These are phyloP conservation scores for Penicillium nordicum DNA, from an alignment of 2,329 filamentous ascomycete species.

Conservation along the genomic window DNA sequence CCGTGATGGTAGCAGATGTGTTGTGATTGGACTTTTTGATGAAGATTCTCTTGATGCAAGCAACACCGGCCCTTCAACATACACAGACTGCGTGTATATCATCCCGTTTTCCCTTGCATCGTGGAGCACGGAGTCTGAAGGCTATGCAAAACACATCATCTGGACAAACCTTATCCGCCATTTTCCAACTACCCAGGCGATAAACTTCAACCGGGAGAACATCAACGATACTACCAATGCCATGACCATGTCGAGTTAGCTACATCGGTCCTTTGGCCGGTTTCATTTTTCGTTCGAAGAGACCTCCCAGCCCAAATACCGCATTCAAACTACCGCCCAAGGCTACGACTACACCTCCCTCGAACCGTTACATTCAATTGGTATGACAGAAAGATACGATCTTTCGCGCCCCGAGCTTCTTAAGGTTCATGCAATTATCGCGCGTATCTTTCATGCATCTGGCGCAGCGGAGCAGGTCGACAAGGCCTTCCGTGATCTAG, in stretches of 20 bases:
- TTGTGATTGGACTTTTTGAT: too few species aligned
- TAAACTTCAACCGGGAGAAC: too few species aligned
- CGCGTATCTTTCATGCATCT: slow-evolving; percentile 5
- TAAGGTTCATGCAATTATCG: neutral
- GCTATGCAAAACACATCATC: too few species aligned
- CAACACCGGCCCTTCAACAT: too few species aligned
- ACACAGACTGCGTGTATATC: too few species aligned
- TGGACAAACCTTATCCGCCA: too few species aligned
- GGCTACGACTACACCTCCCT: neutral
- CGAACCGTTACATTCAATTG: neutral
- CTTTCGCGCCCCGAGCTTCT: neutral
- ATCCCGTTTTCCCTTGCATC: too few species aligned
- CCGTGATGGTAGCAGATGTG: too few species aligned
- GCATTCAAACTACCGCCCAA: neutral
- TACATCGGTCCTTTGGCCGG: neutral
- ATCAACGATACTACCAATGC: too few species aligned
- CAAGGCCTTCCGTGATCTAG: slow-evolving; percentile 1
- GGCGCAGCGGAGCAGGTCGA: neutral
- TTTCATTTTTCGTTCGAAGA: neutral
- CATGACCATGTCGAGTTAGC: neutral
- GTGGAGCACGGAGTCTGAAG: too few species aligned
- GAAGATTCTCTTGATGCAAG: too few species aligned
- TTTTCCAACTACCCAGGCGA: too few species aligned
- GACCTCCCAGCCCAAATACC: neutral
- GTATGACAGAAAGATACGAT: neutral